A percentile compares a stretch with the other conserved stretches of the same genome.
Conservation (phyloP, 371 early-diverging fungal species). For the Rhizopus microsporus region DNA sequence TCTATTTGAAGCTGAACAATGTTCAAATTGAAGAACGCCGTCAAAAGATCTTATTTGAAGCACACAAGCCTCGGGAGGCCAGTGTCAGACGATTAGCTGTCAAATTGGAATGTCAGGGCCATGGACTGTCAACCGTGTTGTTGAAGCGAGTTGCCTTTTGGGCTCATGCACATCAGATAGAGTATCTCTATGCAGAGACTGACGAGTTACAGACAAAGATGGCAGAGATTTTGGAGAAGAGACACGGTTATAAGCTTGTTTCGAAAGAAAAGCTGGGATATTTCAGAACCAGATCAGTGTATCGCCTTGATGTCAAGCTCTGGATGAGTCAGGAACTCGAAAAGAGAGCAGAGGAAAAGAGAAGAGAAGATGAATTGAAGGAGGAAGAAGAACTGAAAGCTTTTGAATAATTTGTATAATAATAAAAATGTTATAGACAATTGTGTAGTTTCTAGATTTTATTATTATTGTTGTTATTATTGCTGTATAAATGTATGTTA, state of each 20-base stretch:
- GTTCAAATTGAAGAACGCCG: not conserved
- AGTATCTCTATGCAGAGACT: conserved; percentile 49
- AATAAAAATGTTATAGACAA: not conserved
- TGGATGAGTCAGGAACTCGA: conserved; percentile 49
- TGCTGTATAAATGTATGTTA: not conserved
- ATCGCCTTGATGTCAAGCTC: conserved; percentile 46
- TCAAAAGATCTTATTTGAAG: conserved; percentile 25
- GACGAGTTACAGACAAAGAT: conserved; percentile 38
- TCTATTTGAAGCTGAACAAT: conserved; percentile 6
- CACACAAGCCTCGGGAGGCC: conserved; percentile 47
- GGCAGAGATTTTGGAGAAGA: conserved; percentile 39
- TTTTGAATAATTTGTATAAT: conserved; percentile 19
- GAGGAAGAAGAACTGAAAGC: conserved; percentile 46
- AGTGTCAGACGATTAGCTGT: conserved; percentile 47
- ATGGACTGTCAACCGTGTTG: conserved; percentile 48
- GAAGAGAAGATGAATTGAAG: conserved; percentile 23
- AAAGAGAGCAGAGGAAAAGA: conserved; percentile 25
- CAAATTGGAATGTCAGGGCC: conserved; percentile 45
- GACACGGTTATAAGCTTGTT: conserved; percentile 40
- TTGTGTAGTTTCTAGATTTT: not conserved
- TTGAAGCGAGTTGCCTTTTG: conserved; percentile 50
- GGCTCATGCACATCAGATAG: conserved; percentile 48
- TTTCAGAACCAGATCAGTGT: conserved; percentile 30
- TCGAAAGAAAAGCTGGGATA: conserved; percentile 31
- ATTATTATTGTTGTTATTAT: too few species aligned